Conservation (phyloP, 1,284 basidiomycete species). For the Farysia itapuensis region DNA sequence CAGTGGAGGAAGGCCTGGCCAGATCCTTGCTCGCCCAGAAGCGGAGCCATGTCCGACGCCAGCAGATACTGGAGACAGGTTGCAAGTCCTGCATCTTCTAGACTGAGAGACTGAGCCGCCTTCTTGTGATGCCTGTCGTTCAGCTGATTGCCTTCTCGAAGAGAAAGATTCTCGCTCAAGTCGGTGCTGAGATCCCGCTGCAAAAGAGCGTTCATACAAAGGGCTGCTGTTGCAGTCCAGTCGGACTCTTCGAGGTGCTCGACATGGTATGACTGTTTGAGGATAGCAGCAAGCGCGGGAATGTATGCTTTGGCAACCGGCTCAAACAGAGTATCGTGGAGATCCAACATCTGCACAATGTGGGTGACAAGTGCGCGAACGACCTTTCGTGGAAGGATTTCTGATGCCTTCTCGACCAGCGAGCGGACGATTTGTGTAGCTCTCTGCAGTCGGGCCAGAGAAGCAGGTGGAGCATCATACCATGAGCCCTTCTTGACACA, state of each 20-base stretch:
- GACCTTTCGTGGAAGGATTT: slow-evolving; percentile 66
- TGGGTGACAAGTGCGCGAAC: slow-evolving; percentile 69
- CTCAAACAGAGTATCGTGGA: slow-evolving; percentile 66
- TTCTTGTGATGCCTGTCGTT: neutral
- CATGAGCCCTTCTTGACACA: slow-evolving; percentile 64
- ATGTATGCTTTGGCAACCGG: slow-evolving; percentile 77
- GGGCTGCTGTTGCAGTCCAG: slow-evolving; percentile 72
- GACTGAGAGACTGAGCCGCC: slow-evolving; percentile 13
- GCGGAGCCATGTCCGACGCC: slow-evolving; percentile 22
- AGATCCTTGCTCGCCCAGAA: slow-evolving; percentile 9
- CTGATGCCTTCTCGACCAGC: slow-evolving; percentile 68
- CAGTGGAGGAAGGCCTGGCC: slow-evolving; percentile 32
- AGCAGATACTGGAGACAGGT: slow-evolving; percentile 36
- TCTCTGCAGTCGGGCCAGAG: slow-evolving; percentile 68
- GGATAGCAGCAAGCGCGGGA: slow-evolving; percentile 71
- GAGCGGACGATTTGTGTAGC: slow-evolving; percentile 71
- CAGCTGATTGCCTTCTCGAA: neutral
- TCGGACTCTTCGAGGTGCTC: slow-evolving; percentile 70
- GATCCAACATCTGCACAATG: slow-evolving; percentile 69
- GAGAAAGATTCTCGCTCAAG: neutral
- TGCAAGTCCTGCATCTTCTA: slow-evolving; percentile 37
- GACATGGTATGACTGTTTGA: slow-evolving; percentile 73
- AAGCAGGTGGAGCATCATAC: slow-evolving; percentile 61
- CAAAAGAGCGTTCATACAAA: slow-evolving; percentile 66
- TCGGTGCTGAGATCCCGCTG: slow-evolving; percentile 13